Base-by-base conservation (phyloP, 805 yeast genomes). In the Ogataea dorogensis region DNA sequence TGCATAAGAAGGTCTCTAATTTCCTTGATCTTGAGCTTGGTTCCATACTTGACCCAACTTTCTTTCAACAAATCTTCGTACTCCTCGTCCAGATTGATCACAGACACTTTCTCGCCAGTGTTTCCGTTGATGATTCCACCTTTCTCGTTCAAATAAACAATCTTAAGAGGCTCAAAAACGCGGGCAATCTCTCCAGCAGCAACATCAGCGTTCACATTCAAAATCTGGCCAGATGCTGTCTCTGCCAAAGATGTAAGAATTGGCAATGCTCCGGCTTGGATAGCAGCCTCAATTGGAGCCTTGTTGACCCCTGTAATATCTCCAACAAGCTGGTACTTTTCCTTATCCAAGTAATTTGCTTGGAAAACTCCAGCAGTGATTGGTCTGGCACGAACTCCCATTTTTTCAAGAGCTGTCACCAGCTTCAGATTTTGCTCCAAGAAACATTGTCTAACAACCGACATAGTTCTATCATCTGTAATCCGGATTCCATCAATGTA, bases 121-220 rank as follows among this genome's bases (percentile, higher is more conserved):
- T 75, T 79, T 40, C 98, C 98, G 58, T 93, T 86, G 54, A 86
- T 78, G 47, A 93, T 83, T 45, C 98, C 99, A 53, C 99, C 99
- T 66, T 93, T 93, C 64, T 93, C 99, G 64, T 88, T 89, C 62
- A 93, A 70, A 61, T 91, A 93, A 27, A 93, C 98, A 46, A 93
- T 91, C 66, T 93, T 93, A 56, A 93, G 77, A 6, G 99, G 99
- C 66, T 93, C 96, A 52, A 93, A 86, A 34, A 86, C 96, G 57
- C 97, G 77, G 16, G 98, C 97, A 49, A 93, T 73, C 65, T 93
- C 98, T 53, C 97, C 95, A 29, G 99, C 99, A 27, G 98, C 98
- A 34, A 93, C 96, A 59, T 93, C 99, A 6, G 99, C 99, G 59
- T 93, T 93, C 43, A 93, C 98, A 54, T 93, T 93, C 60, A 93